Base-by-base conservation (phyloP, 1,284 basidiomycete genomes). In the Rhodotorula mucilaginosa region DNA sequence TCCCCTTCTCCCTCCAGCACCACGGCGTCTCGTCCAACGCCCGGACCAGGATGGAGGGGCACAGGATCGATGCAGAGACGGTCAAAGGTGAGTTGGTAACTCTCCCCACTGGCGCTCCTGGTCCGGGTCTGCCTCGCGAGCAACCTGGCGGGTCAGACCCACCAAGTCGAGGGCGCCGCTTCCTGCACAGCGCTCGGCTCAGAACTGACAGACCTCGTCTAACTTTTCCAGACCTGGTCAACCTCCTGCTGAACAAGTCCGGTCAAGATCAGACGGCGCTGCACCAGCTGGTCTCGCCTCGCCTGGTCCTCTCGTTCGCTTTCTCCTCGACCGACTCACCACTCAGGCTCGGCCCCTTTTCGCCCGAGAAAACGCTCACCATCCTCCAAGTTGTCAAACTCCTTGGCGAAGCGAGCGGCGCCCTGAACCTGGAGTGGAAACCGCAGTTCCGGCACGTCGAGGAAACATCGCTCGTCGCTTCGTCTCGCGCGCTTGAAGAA, bases 201-300 rank as follows among this genome's bases (percentile, higher is more conserved):
- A 19, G 18, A 21, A 19, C 49, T 51, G 18, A 51, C 10, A 51
- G 4, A 34, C 34, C 4, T 5, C 49, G 19, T 21, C 18, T 51
- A 6, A 6, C 5, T 5, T 44, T 21, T 26, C 7, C 1, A n/a
- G 16, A 34, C 5, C 61, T 62, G 15, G 31, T 62, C 13, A 15
- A 15, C 13, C 23, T 39, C 5, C 31, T 62, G 21, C 31, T 62
- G 21, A 18, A 4, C 48, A 16, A 29, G 54, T 49, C 31, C 46
- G 46, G 18, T 46, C 15, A 21, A 7, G 16, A 8, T 10, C 10
- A 26, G 7, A 12, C 46, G 4, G 49, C 64, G 15, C 16, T 13
- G 3, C 64, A 58, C 58, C 3, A 10, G 34, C 64, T 65, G 49
- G 10, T 65, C n/a, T 52, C 58, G 23, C 64, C 58, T 34, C 7